Percentiles rank a stretch among this genome's conserved stretches.
Conservation (phyloP, 2,329 filamentous ascomycete species). For the Scytalidium sp. region DNA sequence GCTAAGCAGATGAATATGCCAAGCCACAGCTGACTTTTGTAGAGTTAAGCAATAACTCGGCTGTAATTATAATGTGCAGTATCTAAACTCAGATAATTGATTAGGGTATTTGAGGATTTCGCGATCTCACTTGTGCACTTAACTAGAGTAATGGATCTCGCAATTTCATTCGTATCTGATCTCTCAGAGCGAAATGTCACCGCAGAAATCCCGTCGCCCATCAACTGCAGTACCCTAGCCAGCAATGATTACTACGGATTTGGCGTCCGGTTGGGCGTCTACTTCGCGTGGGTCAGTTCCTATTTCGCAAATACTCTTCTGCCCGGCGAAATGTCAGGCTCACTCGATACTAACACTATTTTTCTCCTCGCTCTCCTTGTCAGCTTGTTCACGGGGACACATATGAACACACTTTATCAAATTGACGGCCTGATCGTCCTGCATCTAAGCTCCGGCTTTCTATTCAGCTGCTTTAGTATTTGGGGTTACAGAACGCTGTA, state of each 20-base stretch:
- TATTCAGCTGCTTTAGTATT: slow-evolving; percentile 25
- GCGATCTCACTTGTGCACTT: no score
- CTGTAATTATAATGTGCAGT: no score
- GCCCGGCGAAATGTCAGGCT: slow-evolving; percentile 17
- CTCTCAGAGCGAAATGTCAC: no score
- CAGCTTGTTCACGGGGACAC: slow-evolving; percentile 24
- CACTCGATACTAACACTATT: slow-evolving; percentile 26
- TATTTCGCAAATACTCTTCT: slow-evolving; percentile 26
- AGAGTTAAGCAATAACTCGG: no score
- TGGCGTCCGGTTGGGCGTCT: slow-evolving; percentile 30
- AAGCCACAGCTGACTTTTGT: no score
- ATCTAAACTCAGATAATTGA: no score
- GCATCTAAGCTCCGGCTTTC: slow-evolving; percentile 25
- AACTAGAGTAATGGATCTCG: no score
- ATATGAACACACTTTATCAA: slow-evolving; percentile 12
- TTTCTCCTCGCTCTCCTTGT: slow-evolving; percentile 30
- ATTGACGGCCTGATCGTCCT: slow-evolving; percentile 27
- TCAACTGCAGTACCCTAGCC: slow-evolving; percentile 14
- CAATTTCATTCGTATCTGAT: no score
- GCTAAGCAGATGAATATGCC: no score
- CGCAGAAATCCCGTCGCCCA: no score
- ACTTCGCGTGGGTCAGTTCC: slow-evolving; percentile 27
- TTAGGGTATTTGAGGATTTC: no score
- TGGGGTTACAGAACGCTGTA: slow-evolving; percentile 26
- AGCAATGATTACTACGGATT: slow-evolving; percentile 31